phyloP scores from a whole-genome alignment of 805 yeast species.

The Candida qinlingensis region DNA sequence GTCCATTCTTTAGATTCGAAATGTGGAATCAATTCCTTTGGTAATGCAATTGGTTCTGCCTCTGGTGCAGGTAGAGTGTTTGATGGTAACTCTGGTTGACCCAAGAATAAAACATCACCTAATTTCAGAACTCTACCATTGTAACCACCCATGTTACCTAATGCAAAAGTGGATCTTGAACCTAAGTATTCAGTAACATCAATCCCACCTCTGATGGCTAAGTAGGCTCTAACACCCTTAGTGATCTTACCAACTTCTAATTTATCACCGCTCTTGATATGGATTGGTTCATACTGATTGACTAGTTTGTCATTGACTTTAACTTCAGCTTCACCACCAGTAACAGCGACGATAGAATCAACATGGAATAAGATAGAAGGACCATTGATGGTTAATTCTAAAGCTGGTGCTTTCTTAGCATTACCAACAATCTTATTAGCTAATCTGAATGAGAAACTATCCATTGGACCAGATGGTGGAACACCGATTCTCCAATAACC shows the following conservation, averaged over 20 bases:
- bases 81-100: constrained; percentile 65
- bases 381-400: constrained; percentile 84
- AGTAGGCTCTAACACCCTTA: constrained; percentile 83
- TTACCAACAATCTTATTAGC: constrained; percentile 93
- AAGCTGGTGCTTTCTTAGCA: constrained; percentile 73
- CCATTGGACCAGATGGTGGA: constrained; percentile 99
- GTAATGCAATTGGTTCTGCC: constrained; percentile 55
- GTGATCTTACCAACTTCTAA: constrained; percentile 75
- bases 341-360: constrained; percentile 68
- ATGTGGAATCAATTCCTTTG: constrained; percentile 36
- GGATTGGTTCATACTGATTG: constrained; percentile 68
- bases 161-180: constrained; percentile 93
- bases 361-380: constrained; percentile 84
- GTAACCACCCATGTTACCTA: constrained; percentile 89
- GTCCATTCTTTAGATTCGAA: constrained; percentile 48
- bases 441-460: constrained; percentile 79
- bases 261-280: constrained; percentile 68
- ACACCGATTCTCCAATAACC: constrained; percentile 74
- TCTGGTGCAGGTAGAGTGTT: constrained; percentile 71
- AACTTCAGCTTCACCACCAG: constrained; percentile 79
- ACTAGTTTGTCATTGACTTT: constrained; percentile 55
- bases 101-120: constrained; percentile 88
- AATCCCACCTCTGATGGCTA: constrained; percentile 88
- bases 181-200: constrained; percentile 94
- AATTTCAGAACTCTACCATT: constrained; percentile 88